These are phyloP conservation scores for Lophiostoma macrostomum DNA, from an alignment of 495 filamentous ascomycete species.

Conservation along the genomic window DNA sequence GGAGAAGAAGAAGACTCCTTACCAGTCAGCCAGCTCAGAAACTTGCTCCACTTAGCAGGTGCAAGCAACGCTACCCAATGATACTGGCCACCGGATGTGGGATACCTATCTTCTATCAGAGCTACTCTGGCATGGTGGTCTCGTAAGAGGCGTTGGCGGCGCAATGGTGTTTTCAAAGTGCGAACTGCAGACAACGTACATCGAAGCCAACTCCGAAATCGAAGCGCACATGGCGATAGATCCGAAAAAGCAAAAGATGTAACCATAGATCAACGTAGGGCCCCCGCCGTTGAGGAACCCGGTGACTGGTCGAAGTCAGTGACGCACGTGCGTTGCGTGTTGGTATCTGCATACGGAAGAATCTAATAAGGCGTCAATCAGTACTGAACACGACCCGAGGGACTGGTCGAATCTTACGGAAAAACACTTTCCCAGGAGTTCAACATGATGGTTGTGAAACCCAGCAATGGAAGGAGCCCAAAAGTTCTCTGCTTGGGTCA, in stretches of 20 bases:
- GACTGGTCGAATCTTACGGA: neutral
- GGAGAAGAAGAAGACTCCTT: neutral
- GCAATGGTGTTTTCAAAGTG: neutral
- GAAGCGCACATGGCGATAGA: slow-evolving; percentile 10
- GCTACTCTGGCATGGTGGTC: too few species aligned
- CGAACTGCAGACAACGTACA: neutral
- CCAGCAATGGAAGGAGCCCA: slow-evolving; percentile 1
- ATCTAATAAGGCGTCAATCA: neutral
- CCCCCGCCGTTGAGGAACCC: slow-evolving; percentile 12
- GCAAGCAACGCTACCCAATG: slow-evolving; percentile 32
- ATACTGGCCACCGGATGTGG: slow-evolving; percentile 38
- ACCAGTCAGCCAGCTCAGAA: slow-evolving; percentile 17
- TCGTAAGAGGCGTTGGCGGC: neutral
- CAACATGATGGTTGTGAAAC: slow-evolving; percentile 13
- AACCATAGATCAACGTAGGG: slow-evolving; percentile 7
- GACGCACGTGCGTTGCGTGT: neutral
- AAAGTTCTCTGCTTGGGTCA: slow-evolving; percentile 10
- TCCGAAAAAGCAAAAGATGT: slow-evolving; percentile 16
- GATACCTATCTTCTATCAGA: slow-evolving; percentile 9
- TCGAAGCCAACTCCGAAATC: slow-evolving; percentile 16
- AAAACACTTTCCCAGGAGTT: slow-evolving; percentile 13
- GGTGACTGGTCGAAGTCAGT: neutral
- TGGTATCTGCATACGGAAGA: neutral
- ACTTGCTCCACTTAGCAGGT: slow-evolving; percentile 9
- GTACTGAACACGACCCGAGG: neutral